Conservation (phyloP, 768 basidiomycete genomes). For the Mycena latifolia region DNA sequence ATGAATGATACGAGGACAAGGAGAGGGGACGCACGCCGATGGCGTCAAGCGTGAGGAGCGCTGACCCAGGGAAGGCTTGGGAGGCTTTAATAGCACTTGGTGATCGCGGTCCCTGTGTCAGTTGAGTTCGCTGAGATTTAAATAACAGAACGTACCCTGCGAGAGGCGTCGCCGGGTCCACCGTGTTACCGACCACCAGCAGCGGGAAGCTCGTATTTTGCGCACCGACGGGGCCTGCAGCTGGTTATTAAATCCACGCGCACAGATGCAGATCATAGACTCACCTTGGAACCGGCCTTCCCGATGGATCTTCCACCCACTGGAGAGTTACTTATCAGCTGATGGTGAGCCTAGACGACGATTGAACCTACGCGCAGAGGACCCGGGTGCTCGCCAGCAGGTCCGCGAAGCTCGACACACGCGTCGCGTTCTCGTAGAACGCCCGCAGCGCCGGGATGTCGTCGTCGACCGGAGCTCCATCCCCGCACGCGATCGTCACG, state of each 20-base stretch:
- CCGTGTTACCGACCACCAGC: constrained; percentile 39
- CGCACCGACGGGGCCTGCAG: constrained; percentile 34
- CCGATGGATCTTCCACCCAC: constrained; percentile 9
- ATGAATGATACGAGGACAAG: too few species aligned
- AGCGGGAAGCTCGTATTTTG: constrained; percentile 40
- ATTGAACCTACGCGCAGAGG: constrained; percentile 18
- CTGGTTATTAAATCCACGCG: neutral
- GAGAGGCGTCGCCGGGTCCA: constrained; percentile 34
- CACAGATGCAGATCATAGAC: neutral
- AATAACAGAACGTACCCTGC: constrained; percentile 18
- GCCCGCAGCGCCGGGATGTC: constrained; percentile 27
- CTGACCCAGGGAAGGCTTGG: constrained; percentile 11
- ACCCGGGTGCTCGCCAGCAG: constrained; percentile 18
- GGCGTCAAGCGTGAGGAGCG: constrained; percentile 1
- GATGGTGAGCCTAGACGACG: neutral
- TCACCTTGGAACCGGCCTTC: constrained; percentile 8
- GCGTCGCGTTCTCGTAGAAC: constrained; percentile 18
- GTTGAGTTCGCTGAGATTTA: neutral
- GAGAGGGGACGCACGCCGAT: constrained; percentile 1
- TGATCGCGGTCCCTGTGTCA: neutral
- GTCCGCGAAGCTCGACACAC: constrained; percentile 34
- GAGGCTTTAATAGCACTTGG: constrained; percentile 1
- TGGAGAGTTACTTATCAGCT: neutral
- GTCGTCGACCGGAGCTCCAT: constrained; percentile 23
- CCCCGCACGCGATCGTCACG: constrained; percentile 34